phyloP scores from a whole-genome alignment of 1,139 yeast genomes.

The Suzukiozyma palmioleophila region DNA sequence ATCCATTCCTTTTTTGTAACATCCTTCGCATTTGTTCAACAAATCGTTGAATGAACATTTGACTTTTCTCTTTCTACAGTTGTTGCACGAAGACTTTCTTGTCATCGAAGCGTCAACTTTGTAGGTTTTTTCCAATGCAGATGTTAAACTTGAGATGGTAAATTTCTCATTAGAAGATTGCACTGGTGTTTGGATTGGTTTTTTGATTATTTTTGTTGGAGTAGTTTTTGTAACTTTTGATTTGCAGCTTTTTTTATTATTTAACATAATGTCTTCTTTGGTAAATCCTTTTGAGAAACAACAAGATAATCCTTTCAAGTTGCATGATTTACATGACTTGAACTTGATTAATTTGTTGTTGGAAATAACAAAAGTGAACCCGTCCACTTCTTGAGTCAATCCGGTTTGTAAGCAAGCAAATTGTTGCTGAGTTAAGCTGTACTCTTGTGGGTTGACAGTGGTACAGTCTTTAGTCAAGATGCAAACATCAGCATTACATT shows the following conservation, averaged over 20 bases:
- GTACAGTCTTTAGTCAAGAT: constrained; percentile 15
- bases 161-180: neutral
- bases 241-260: constrained; percentile 13
- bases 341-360: constrained; percentile 42
- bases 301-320: constrained; percentile 39
- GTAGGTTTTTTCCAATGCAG: constrained; percentile 3
- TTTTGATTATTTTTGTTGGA: constrained; percentile 9
- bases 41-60: constrained; percentile 30
- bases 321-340: constrained; percentile 48
- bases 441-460: constrained; percentile 6
- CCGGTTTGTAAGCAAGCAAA: constrained; percentile 4
- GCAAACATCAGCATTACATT: constrained; percentile 63
- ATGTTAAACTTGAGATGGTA: constrained; percentile 3
- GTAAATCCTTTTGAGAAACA: constrained; percentile 57
- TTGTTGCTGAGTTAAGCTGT: constrained; percentile 9
- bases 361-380: neutral
- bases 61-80: constrained; percentile 37
- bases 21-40: constrained; percentile 32
- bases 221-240: constrained; percentile 10
- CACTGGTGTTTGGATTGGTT: constrained; percentile 5
- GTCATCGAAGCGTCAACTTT: neutral
- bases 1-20: constrained; percentile 30
- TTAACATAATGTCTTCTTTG: constrained; percentile 46
- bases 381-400: neutral
- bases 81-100: constrained; percentile 32